Percentiles rank a stretch among this genome's conserved stretches.
These are phyloP conservation scores for Sporothrix phasma DNA, from an alignment of 2,329 filamentous ascomycete genomes.

Conservation along the genomic window DNA sequence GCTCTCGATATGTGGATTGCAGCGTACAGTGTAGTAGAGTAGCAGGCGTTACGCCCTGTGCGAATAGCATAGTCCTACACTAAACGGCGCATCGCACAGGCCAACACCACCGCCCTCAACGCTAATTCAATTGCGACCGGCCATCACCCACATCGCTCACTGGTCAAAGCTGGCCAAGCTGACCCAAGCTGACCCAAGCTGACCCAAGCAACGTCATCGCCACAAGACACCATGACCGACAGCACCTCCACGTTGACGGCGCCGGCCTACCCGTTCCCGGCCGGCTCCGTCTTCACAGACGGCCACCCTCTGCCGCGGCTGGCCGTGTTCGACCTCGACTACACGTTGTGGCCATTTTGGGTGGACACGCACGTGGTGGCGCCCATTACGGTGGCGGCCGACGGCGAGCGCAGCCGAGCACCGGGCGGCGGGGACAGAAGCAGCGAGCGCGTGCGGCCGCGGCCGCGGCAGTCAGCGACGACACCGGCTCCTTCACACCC, in stretches of 20 bases:
- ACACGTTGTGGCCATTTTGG: constrained; percentile 99
- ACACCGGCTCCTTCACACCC: constrained; percentile 22
- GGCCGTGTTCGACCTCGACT: constrained; percentile 91
- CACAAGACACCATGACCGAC: not conserved
- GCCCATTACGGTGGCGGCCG: constrained; percentile 32
- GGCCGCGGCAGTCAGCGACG: not conserved
- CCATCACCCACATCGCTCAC: too few relatives aligned
- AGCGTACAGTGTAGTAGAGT: too few relatives aligned
- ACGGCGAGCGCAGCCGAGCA: constrained; percentile 37
- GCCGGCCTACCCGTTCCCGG: not conserved
- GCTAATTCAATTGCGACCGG: too few relatives aligned
- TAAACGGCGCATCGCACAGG: too few relatives aligned
- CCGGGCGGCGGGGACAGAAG: not conserved
- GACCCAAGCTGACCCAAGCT: too few relatives aligned
- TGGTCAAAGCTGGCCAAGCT: too few relatives aligned
- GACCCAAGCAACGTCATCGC: too few relatives aligned
- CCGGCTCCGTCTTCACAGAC: constrained; percentile 26
- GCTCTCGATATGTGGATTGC: too few relatives aligned
- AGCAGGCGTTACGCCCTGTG: too few relatives aligned
- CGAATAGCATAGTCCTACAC: too few relatives aligned
- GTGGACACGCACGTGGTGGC: constrained; percentile 82
- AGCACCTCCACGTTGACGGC: not conserved
- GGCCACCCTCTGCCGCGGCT: constrained; percentile 66
- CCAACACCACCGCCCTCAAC: too few relatives aligned
- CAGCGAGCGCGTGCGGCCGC: not conserved